A percentile compares a stretch with the other conserved stretches of the same genome.
Evolutionary conservation across 495 filamentous ascomycete species (phyloP).

Genomic region (Aspergillus sclerotiicarbonarius): DNA sequence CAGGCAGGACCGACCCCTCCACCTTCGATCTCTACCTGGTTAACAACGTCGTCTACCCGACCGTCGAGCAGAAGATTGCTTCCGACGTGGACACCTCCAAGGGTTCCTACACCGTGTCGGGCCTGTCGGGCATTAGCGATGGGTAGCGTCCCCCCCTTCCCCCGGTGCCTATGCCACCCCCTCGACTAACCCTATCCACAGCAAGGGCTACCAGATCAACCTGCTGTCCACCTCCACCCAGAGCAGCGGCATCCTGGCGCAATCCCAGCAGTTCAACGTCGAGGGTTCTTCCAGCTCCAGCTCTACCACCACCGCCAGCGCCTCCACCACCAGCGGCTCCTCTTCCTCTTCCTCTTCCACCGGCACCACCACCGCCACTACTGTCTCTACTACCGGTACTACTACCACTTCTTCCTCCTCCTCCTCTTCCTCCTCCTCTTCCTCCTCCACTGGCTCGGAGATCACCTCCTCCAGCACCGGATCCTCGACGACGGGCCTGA

Average conservation of each 20-base stretch:
- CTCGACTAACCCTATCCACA: constrained; percentile 14
- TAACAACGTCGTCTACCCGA: constrained; percentile 40
- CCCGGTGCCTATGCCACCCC: background rate
- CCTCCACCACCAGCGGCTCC: constrained; percentile 15
- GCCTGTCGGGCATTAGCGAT: constrained; percentile 21
- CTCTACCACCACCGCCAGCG: constrained; percentile 15
- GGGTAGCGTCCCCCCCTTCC: constrained; percentile 25
- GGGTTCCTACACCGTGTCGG: constrained; percentile 31
- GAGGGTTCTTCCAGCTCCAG: constrained; percentile 18
- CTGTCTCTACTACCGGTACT: constrained; percentile 11
- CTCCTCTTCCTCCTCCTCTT: constrained; percentile 6
- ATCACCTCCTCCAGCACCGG: background rate
- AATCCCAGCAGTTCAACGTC: constrained; percentile 41
- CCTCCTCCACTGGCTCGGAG: background rate
- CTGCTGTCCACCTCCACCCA: constrained; percentile 26
- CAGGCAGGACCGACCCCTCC: constrained; percentile 32
- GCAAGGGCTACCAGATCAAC: constrained; percentile 42
- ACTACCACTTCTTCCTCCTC: constrained; percentile 11
- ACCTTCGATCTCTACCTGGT: constrained; percentile 38
- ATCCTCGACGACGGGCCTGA: background rate
- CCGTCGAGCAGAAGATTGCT: constrained; percentile 45
- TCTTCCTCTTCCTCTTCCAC: constrained; percentile 11
- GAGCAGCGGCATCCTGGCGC: constrained; percentile 43
- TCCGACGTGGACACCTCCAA: constrained; percentile 35
- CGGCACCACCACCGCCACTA: constrained; percentile 18